A percentile compares a stretch with the other conserved stretches of the same genome.
Evolutionary conservation across 192 early-diverging fungal species (phyloP).

Genomic region (Backusella macrospora): DNA sequence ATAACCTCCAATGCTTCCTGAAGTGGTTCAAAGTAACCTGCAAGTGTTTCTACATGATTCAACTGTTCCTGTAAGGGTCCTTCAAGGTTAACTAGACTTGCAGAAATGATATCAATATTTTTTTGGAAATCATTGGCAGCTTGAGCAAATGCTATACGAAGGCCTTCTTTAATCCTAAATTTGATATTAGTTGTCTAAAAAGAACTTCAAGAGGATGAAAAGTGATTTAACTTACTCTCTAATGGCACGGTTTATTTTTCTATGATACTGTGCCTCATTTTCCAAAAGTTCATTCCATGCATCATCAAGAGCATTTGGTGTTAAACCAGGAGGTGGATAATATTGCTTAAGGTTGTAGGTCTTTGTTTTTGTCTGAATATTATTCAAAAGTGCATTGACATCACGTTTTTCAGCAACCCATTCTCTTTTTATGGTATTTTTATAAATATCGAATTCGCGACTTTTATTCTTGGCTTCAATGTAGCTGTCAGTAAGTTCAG

Average conservation of each 20-base stretch:
- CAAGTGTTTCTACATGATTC: conserved; percentile 62
- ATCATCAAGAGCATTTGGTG: conserved; percentile 73
- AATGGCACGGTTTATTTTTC: conserved; percentile 82
- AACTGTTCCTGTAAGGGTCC: conserved; percentile 73
- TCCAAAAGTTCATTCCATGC: conserved; percentile 74
- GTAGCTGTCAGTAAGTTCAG: conserved; percentile 70
- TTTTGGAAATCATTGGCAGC: conserved; percentile 83
- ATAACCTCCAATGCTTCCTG: conserved; percentile 56
- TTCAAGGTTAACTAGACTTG: conserved; percentile 65
- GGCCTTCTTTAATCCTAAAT: conserved; percentile 74
- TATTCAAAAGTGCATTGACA: conserved; percentile 88
- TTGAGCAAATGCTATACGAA: conserved; percentile 78
- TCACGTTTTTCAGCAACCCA: conserved; percentile 94
- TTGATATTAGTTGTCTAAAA: neutral
- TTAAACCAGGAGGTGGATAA: conserved; percentile 74
- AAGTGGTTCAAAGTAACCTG: conserved; percentile 54
- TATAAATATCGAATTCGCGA: conserved; percentile 81
- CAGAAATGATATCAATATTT: conserved; percentile 70
- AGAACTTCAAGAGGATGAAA: neutral
- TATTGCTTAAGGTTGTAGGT: conserved; percentile 93
- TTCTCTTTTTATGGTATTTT: conserved; percentile 74
- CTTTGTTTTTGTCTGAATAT: conserved; percentile 96
- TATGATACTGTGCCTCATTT: conserved; percentile 79
- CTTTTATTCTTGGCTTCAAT: conserved; percentile 75
- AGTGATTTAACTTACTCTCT: conserved; percentile 59